Percentiles rank a stretch among this genome's conserved stretches.
Conservation (phyloP, 768 basidiomycete genomes). For the Cystobasidiopsis lactophilus region DNA sequence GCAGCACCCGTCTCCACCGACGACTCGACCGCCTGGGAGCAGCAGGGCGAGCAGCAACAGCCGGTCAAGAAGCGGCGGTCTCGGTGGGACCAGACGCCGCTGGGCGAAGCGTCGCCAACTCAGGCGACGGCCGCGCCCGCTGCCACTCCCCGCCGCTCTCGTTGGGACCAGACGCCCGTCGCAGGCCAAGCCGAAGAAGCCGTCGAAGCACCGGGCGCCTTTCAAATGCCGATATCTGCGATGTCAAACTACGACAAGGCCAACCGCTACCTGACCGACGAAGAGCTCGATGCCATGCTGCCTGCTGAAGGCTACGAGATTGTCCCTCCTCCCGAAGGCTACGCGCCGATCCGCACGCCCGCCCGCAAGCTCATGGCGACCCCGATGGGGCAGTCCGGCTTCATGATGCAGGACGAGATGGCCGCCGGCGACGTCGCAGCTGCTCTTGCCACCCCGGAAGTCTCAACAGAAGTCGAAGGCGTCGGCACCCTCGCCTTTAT, state of each 20-base stretch:
- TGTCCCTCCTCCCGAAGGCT: constrained; percentile 82
- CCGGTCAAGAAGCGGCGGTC: constrained; percentile 78
- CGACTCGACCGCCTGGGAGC: constrained; percentile 2
- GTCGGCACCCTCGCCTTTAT: constrained; percentile 94
- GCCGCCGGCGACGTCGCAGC: constrained; percentile 71
- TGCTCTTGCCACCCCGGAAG: constrained; percentile 61
- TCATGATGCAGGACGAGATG: constrained; percentile 78
- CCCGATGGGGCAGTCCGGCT: constrained; percentile 45
- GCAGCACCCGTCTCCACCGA: background rate
- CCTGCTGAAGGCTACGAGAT: constrained; percentile 71
- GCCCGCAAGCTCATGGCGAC: constrained; percentile 33
- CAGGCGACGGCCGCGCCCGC: constrained; percentile 25
- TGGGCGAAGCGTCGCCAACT: constrained; percentile 24
- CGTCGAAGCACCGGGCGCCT: constrained; percentile 2
- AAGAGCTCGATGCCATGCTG: constrained; percentile 78
- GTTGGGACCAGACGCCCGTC: constrained; percentile 89
- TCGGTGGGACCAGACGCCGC: constrained; percentile 84
- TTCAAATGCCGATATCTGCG: constrained; percentile 15
- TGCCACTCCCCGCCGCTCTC: constrained; percentile 67
- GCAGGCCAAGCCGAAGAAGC: constrained; percentile 38
- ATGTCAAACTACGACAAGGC: constrained; percentile 66
- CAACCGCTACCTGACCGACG: constrained; percentile 84
- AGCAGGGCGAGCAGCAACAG: constrained; percentile 28
- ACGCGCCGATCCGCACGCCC: constrained; percentile 49
- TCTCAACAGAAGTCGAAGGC: constrained; percentile 93